Percentiles rank a stretch among this genome's conserved stretches.
These are phyloP conservation scores for Macadamia tetraphylla DNA, from an alignment of 164 flowering plant species.

Conservation along the genomic window DNA sequence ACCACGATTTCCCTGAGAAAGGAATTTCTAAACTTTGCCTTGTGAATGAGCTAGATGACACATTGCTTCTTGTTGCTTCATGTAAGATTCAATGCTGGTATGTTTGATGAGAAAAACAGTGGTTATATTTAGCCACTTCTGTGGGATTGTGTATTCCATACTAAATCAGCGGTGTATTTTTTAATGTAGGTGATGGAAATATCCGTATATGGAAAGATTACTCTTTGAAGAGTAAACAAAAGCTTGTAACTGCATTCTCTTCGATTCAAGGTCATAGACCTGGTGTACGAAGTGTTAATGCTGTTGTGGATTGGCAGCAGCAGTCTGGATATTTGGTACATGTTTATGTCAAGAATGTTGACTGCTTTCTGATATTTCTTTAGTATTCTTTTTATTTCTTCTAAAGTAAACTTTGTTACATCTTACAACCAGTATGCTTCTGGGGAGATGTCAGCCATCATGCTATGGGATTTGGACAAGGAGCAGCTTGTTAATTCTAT, in stretches of 20 bases:
- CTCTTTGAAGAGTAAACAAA: constrained; percentile 51
- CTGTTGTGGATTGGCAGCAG: constrained; percentile 99
- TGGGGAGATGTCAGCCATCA: constrained; percentile 79
- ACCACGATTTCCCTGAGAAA: constrained; percentile 1
- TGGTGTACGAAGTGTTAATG: constrained; percentile 63
- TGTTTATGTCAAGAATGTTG: neutral
- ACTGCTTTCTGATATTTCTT: neutral
- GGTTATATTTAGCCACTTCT: constrained; percentile 7
- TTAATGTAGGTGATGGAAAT: constrained; percentile 74
- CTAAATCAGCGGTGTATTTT: neutral
- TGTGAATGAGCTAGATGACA: constrained; percentile 89
- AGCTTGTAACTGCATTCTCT: constrained; percentile 90
- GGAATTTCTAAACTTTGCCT: constrained; percentile 34
- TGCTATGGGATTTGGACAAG: constrained; percentile 94
- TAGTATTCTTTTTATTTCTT: neutral
- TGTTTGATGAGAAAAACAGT: neutral
- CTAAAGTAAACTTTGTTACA: too few relatives aligned
- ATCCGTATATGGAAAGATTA: constrained; percentile 94
- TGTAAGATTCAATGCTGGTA: constrained; percentile 2
- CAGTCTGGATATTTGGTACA: constrained; percentile 93
- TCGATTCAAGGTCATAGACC: constrained; percentile 86
- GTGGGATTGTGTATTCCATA: neutral
- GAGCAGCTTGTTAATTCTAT: constrained; percentile 72
- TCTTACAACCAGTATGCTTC: constrained; percentile 59
- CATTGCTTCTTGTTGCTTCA: constrained; percentile 70